phyloP scores from a whole-genome alignment of 148 eudicot genomes.

The Talinum fruticosum region DNA sequence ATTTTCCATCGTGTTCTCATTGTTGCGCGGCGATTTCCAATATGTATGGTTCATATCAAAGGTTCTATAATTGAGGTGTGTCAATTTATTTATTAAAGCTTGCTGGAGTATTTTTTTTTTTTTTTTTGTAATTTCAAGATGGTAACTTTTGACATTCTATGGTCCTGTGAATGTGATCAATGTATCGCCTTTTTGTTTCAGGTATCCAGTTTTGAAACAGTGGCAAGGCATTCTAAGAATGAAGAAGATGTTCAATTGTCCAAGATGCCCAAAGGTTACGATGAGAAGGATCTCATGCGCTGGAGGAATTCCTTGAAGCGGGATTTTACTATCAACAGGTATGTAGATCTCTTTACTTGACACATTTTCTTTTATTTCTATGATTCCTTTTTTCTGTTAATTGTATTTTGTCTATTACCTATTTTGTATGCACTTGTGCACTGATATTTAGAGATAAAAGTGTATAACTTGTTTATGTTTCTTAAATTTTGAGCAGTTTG shows the following conservation, averaged over 20 bases:
- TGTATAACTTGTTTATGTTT: conserved; percentile 14
- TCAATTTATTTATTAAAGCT: neutral
- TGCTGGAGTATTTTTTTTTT: neutral
- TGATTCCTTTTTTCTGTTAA: neutral
- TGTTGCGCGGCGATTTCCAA: conserved; percentile 78
- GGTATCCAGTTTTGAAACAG: conserved; percentile 88
- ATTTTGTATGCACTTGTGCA: conserved; percentile 6
- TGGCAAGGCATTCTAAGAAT: conserved; percentile 25
- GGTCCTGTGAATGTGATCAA: neutral
- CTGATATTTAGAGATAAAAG: conserved; percentile 1
- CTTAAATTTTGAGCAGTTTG: conserved; percentile 53
- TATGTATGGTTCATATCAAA: conserved; percentile 60
- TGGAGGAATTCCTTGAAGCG: conserved; percentile 69
- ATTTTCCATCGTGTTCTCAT: conserved; percentile 54
- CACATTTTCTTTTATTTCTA: neutral
- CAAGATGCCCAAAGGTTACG: conserved; percentile 44
- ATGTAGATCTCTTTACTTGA: neutral
- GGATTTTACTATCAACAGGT: conserved; percentile 96
- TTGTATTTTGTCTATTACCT: neutral
- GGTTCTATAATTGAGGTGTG: conserved; percentile 73
- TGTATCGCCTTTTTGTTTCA: conserved; percentile 27
- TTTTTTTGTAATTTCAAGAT: neutral
- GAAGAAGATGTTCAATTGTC: conserved; percentile 26
- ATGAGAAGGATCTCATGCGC: conserved; percentile 44
- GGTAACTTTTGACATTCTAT: neutral